These are phyloP conservation scores for Hibiscus mutabilis DNA, from an alignment of 345 rosid species.

Conservation along the genomic window DNA sequence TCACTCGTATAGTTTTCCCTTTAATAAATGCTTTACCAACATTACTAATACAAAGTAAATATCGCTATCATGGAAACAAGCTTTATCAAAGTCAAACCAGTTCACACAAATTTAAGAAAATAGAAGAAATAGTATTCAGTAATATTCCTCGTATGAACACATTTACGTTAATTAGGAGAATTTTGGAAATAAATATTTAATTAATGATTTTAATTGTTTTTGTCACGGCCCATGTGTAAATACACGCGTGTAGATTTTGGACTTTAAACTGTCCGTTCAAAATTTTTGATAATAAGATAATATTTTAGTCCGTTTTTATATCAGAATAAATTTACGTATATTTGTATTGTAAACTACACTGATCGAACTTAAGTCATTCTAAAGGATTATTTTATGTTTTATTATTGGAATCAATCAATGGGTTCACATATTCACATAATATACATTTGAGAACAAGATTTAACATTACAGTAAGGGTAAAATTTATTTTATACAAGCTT, in stretches of 20 bases:
- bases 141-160: neutral
- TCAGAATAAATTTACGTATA: no score
- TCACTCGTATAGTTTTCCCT: no score
- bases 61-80: constrained; percentile 9
- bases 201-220: neutral
- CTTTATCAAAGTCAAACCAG: constrained; percentile 25
- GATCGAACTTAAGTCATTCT: no score
- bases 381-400: no score
- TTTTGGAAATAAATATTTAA: neutral
- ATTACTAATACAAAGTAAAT: constrained; percentile 21
- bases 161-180: neutral
- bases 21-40: constrained; percentile 16
- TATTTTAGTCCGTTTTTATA: no score
- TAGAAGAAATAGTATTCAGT: neutral
- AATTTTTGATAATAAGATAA: neutral
- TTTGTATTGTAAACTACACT: no score
- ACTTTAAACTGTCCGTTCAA: neutral
- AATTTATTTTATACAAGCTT: no score
- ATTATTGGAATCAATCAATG: no score
- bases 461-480: no score
- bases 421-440: no score
- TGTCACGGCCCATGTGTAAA: no score
- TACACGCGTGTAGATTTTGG: neutral
- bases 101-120: neutral
- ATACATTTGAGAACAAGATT: no score